Evolutionary conservation across 1,139 yeast species (phyloP), one percentile per base, ranked within the genome.

Genomic region (Geotrichum phurueaensis): DNA sequence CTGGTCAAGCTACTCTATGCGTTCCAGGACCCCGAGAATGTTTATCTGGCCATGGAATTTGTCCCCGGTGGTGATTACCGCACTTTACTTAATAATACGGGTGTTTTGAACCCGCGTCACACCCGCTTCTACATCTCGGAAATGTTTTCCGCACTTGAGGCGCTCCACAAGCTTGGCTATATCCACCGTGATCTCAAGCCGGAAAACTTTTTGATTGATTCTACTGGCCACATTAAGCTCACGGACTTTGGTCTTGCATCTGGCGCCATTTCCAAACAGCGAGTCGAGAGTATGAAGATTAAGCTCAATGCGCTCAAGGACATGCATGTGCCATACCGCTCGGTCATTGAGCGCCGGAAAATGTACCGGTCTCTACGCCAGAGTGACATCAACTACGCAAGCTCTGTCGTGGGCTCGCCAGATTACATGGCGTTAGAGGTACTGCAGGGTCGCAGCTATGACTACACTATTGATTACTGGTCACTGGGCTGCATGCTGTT

Each of bases 31-130:
- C 77, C 86, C 0, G 94, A 88, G 64, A 89, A 89, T 72, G 89
- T 95, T 50, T 95, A 89, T 69, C 79, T 95, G 69, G 99, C 99
- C 1, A 95, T 95, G 99, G 99, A 95, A 73, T 95, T 89, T 74
- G 99, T 95, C 10, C 97, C 99, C 3, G 99, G 99, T 63, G 99
- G 99, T 57, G 99, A 95, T 73, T 95, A 90, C 77, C 85, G 99
- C 71, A 95, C 99, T 1, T 78, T 95, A 65, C 82, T 95, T 66
- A 92, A 91, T 74, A 94, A 92, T 71, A 92, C 98, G 5, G 96
- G 96, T 45, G 89, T 89, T 62, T 78, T 95, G 68, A 89, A 89
- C 63, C 96, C 98, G 5, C 91, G 96, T 6, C 99, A 95, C 73
- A 96, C 99, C 1, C 82, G 98, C 63, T 95, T 94, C 74, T 95